phyloP scores from a whole-genome alignment of 225 moss, liverwort and hornwort species.

The Climacium dendroides region DNA sequence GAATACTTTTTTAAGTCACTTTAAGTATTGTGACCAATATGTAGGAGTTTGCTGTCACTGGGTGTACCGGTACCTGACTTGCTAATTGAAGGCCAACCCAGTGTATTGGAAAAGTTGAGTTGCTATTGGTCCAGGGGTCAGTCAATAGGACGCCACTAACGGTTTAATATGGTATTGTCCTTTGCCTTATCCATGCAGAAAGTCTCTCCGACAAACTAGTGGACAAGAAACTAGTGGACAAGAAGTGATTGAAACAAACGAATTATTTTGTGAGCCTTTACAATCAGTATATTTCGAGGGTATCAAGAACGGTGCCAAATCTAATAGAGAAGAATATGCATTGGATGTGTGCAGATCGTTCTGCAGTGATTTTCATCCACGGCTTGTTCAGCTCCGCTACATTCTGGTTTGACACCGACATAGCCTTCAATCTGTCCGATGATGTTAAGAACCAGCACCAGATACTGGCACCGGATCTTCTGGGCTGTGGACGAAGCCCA shows the following conservation, averaged over 20 bases:
- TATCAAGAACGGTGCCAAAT: background rate
- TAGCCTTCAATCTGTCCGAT: conserved; percentile 16
- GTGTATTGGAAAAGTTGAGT: background rate
- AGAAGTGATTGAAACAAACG: background rate
- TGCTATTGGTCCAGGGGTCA: background rate
- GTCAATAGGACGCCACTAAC: background rate
- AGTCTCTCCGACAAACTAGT: background rate
- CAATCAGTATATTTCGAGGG: background rate
- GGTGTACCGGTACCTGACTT: background rate
- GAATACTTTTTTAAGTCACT: background rate
- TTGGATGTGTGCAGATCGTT: conserved; percentile 4
- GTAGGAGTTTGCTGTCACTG: background rate
- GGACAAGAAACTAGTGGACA: background rate
- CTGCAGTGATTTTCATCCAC: conserved; percentile 60
- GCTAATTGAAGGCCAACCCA: background rate
- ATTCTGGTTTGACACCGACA: conserved; percentile 59
- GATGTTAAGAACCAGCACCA: conserved; percentile 14
- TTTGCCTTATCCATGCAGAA: background rate
- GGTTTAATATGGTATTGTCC: background rate
- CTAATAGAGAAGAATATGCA: background rate
- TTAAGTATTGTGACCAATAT: background rate
- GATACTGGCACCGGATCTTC: conserved; percentile 49
- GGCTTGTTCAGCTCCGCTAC: conserved; percentile 69
- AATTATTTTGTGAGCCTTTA: background rate
- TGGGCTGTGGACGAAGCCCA: conserved; percentile 60